These are phyloP conservation scores for Salinomyces thailandicus DNA, from an alignment of 2,329 filamentous ascomycete genomes.

Conservation along the genomic window DNA sequence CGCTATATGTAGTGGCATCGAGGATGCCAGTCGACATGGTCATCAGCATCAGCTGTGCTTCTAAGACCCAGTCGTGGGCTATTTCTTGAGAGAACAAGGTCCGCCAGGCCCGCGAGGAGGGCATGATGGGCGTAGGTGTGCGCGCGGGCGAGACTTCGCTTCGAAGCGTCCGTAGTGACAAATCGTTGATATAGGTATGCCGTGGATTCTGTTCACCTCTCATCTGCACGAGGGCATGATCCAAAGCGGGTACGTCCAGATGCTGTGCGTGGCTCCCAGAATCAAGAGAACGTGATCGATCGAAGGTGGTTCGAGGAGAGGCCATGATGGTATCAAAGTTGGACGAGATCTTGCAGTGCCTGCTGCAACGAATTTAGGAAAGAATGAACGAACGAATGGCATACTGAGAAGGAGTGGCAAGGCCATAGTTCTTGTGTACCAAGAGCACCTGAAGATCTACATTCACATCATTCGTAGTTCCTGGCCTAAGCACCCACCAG, in stretches of 20 bases:
- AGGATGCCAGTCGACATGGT: conserved; percentile 31
- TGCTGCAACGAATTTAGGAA: too few species aligned
- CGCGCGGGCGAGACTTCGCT: neutral
- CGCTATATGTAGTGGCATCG: conserved; percentile 52
- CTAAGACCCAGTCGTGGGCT: conserved; percentile 8
- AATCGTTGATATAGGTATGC: neutral
- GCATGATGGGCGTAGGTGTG: neutral
- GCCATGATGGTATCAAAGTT: too few species aligned
- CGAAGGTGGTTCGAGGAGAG: too few species aligned
- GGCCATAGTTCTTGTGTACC: too few species aligned
- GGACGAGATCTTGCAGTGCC: too few species aligned
- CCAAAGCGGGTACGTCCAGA: neutral
- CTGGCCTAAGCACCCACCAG: too few species aligned
- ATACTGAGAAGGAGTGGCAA: too few species aligned
- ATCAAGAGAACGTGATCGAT: too few species aligned
- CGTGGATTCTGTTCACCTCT: neutral
- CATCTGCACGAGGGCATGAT: neutral
- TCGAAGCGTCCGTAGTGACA: neutral
- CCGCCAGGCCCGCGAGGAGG: conserved; percentile 2
- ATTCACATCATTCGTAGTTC: too few species aligned
- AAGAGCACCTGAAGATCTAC: too few species aligned
- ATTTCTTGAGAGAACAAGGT: conserved; percentile 12
- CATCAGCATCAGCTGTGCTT: conserved; percentile 29
- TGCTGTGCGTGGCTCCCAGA: too few species aligned
- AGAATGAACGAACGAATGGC: too few species aligned